Percentiles rank a stretch among this genome's conserved stretches.
Evolutionary conservation across 768 basidiomycete species (phyloP).

Genomic region (Nidularia pulvinata): DNA sequence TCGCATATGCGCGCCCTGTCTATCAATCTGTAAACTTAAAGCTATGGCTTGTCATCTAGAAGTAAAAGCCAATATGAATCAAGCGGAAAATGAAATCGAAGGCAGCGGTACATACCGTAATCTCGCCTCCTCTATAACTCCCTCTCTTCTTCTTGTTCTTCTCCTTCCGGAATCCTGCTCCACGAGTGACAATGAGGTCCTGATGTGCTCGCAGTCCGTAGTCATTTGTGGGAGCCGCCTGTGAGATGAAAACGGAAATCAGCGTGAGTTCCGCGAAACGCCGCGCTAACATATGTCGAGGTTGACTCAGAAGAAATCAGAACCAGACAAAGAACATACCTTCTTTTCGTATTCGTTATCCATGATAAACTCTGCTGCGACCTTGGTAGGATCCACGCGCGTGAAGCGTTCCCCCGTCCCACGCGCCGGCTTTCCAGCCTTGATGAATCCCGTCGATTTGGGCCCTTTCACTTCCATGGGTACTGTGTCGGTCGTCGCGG

Average conservation of each 20-base stretch:
- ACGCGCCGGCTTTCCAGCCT: conserved; percentile 27
- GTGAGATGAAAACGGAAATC: neutral
- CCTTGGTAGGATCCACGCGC: conserved; percentile 68
- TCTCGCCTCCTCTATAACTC: conserved; percentile 92
- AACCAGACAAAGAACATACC: conserved; percentile 4
- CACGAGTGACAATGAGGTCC: conserved; percentile 92
- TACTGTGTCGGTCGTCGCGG: conserved; percentile 23
- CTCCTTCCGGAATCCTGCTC: conserved; percentile 96
- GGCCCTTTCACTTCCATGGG: conserved; percentile 7
- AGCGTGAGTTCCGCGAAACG: neutral
- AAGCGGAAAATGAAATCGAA: neutral
- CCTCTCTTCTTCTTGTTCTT: conserved; percentile 99
- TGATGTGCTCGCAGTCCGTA: conserved; percentile 86
- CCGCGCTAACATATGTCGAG: neutral
- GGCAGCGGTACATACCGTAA: conserved; percentile 61
- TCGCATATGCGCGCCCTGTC: neutral
- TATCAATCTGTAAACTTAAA: conserved; percentile 68
- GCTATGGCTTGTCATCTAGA: conserved; percentile 79
- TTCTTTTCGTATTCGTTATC: conserved; percentile 78
- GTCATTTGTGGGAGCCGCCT: conserved; percentile 72
- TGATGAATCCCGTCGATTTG: conserved; percentile 10
- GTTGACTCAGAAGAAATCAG: neutral
- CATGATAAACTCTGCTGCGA: conserved; percentile 32
- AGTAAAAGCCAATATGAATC: neutral
- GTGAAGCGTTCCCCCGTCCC: conserved; percentile 72